phyloP scores from a whole-genome alignment of 1,284 basidiomycete species.

The Peniophora sp. region DNA sequence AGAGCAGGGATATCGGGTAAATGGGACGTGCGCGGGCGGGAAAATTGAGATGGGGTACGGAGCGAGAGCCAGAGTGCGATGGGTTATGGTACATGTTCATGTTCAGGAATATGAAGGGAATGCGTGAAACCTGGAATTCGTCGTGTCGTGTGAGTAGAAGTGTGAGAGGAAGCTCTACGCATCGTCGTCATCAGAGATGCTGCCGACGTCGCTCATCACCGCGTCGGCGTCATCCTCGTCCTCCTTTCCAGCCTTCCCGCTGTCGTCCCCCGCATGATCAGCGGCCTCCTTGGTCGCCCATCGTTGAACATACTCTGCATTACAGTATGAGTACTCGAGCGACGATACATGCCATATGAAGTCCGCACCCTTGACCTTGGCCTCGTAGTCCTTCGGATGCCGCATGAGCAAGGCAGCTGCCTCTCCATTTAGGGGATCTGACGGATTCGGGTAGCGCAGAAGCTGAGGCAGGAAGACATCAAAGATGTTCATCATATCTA shows the following conservation, averaged over 20 bases:
- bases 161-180: neutral
- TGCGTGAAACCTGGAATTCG: neutral
- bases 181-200: slow-evolving; percentile 70
- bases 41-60: neutral
- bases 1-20: neutral
- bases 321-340: neutral
- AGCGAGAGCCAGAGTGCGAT: neutral
- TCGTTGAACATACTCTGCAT: slow-evolving; percentile 76
- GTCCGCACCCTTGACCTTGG: slow-evolving; percentile 77
- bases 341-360: neutral
- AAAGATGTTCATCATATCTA: slow-evolving; percentile 99
- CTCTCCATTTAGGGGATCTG: slow-evolving; percentile 96
- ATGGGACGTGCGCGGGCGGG: no score
- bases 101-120: neutral
- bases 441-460: slow-evolving; percentile 94
- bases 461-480: slow-evolving; percentile 97
- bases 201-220: slow-evolving; percentile 90
- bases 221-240: slow-evolving; percentile 74
- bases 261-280: slow-evolving; percentile 49
- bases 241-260: slow-evolving; percentile 13
- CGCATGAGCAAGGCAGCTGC: slow-evolving; percentile 95
- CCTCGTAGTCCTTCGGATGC: slow-evolving; percentile 91
- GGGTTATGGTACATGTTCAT: neutral
- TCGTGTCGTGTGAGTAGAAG: neutral
- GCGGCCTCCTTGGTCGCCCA: slow-evolving; percentile 79